Percentiles rank a stretch among this genome's conserved stretches.
These are phyloP conservation scores for Stephanodiscus minutulus DNA, from an alignment of 108 stramenopile genomes.

Conservation along the genomic window DNA sequence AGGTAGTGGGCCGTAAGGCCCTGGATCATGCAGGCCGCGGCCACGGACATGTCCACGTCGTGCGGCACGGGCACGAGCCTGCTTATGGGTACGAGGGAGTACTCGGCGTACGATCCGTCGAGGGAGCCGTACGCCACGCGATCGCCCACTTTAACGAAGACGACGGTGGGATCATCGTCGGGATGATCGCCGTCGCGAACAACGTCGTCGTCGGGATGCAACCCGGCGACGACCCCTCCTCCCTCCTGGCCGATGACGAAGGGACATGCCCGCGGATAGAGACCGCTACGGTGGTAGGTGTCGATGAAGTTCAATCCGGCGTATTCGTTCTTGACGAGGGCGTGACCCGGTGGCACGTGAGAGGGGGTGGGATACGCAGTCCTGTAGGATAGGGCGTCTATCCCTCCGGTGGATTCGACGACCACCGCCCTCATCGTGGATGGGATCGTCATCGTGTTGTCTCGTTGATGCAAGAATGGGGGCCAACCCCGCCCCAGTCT, in stretches of 20 bases:
- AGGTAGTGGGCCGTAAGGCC: conserved; percentile 88
- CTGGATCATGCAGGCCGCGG: conserved; percentile 75
- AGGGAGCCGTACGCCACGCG: conserved; percentile 67
- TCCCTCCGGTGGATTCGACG: conserved; percentile 21
- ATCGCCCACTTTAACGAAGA: conserved; percentile 63
- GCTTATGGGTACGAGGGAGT: conserved; percentile 68
- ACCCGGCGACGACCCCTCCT: conserved; percentile 68
- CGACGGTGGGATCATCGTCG: not conserved
- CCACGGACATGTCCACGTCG: conserved; percentile 59
- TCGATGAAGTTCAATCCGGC: conserved; percentile 89
- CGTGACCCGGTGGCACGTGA: conserved; percentile 46
- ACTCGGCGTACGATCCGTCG: conserved; percentile 77
- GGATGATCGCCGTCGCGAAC: conserved; percentile 55
- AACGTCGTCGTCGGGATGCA: conserved; percentile 49
- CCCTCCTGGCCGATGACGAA: conserved; percentile 86
- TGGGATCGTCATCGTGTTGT: not conserved
- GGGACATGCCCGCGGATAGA: conserved; percentile 74
- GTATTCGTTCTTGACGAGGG: conserved; percentile 73
- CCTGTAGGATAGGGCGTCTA: conserved; percentile 19
- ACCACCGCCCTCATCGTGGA: conserved; percentile 31
- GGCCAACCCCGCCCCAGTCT: no score
- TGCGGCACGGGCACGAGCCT: conserved; percentile 64
- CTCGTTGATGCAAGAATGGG: no score
- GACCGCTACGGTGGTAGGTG: conserved; percentile 80
- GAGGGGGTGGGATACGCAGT: conserved; percentile 59